These are phyloP conservation scores for Populus alba DNA, from an alignment of 345 rosid genomes.

Conservation along the genomic window DNA sequence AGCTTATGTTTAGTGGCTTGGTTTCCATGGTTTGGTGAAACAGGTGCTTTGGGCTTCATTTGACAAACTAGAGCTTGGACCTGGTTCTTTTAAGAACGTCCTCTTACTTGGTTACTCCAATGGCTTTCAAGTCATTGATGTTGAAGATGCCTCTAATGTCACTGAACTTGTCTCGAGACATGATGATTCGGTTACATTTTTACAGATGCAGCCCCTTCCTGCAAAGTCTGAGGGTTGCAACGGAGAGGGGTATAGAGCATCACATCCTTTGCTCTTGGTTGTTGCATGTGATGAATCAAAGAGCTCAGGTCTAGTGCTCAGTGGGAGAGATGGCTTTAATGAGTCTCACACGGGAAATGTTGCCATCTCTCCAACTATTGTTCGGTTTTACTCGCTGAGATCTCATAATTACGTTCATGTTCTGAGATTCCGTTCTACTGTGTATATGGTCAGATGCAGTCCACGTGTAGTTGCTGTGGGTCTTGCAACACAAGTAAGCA, in stretches of 20 bases:
- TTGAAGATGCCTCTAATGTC: conserved; percentile 74
- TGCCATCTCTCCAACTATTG: conserved; percentile 64
- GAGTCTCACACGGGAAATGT: conserved; percentile 55
- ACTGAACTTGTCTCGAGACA: conserved; percentile 75
- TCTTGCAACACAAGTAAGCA: conserved; percentile 79
- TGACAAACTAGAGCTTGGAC: conserved; percentile 64
- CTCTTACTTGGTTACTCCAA: conserved; percentile 85
- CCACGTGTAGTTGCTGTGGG: conserved; percentile 83
- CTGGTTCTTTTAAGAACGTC: conserved; percentile 58
- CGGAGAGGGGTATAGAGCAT: conserved; percentile 59
- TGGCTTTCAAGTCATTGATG: conserved; percentile 94
- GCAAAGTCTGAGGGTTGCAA: conserved; percentile 57
- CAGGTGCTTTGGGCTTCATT: conserved; percentile 93
- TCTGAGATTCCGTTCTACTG: conserved; percentile 85
- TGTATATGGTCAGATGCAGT: conserved; percentile 91
- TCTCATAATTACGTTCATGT: conserved; percentile 90
- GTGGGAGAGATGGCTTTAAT: conserved; percentile 61
- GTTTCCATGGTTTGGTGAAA: conserved; percentile 20
- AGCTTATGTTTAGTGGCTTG: background rate
- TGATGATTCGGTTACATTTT: conserved; percentile 80
- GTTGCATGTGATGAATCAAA: conserved; percentile 87
- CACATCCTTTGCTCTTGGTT: conserved; percentile 89
- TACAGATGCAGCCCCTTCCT: conserved; percentile 89
- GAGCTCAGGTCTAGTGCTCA: conserved; percentile 32
- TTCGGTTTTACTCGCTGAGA: conserved; percentile 79